Base-by-base conservation (phyloP, 2,329 filamentous ascomycete genomes). In the Didymella segeticola region DNA sequence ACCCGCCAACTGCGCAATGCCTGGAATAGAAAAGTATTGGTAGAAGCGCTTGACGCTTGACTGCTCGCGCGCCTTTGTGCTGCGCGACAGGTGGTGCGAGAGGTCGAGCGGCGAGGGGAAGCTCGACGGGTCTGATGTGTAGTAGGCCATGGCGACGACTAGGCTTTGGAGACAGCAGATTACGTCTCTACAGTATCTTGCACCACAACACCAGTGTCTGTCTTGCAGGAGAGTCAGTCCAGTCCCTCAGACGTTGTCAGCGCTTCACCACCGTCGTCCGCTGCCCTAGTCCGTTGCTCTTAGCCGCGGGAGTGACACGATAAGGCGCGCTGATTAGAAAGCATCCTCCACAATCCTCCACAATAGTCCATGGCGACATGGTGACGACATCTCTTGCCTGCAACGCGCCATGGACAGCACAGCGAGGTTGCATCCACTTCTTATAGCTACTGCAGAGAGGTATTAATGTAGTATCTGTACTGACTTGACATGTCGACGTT, bases 31-130 rank as follows among this genome's bases (percentile, higher is more conserved):
- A 65, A 95, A 95, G 77, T 90, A 96, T 75, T 91, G 91, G 80
- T 96, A 96, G 74, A 93, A 91, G 30, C 82, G 70, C 79, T 96
- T 96, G 72, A 96, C 83, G 36, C 79, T 79, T 68, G 87, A 95
- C 6, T 83, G 79, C 6, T 79, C 64, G 8, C 91, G 83, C 39
- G 83, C 82, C 67, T 82, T 87, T 41, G 91, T 89, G 37, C 86
- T 81, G 52, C 85, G 80, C 1, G 90, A 93, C 63, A 87, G 88
- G 70, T 93, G 88, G 71, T 96, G 90, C 63, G 86, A 89, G 56
- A 96, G 80, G 73, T 96, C 89, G 62, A 86, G 78, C 5, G 93
- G 91, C 52, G 73, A 70, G 43, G 77, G 72, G 25, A 79, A 67
- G 45, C 60, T 66, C 37, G 43, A 57, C 33, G 67, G 66, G 50